These are phyloP conservation scores for Chaetomium sp. DNA, from an alignment of 2,329 filamentous ascomycete species.

Conservation along the genomic window DNA sequence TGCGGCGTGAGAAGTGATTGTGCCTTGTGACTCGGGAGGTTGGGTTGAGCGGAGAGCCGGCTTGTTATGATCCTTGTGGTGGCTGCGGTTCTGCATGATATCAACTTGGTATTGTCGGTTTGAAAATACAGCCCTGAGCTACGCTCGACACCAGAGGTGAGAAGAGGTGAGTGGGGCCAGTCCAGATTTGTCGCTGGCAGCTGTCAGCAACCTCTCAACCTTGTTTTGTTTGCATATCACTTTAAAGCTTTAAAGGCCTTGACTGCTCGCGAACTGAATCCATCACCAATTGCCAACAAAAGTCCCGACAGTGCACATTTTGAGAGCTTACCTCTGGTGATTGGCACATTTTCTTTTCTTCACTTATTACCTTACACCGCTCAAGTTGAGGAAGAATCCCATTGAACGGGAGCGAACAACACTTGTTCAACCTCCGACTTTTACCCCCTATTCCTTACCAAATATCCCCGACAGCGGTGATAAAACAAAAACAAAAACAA, in stretches of 20 bases:
- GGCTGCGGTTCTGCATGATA: too few species aligned
- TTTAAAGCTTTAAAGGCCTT: too few species aligned
- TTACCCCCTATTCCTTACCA: not conserved
- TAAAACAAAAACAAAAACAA: not conserved
- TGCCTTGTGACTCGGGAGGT: not conserved
- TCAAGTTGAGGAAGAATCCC: too few species aligned
- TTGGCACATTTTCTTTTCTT: not conserved
- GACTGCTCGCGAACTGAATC: not conserved
- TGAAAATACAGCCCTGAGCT: not conserved
- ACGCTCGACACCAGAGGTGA: not conserved
- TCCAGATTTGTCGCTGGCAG: not conserved
- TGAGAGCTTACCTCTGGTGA: not conserved
- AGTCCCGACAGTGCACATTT: not conserved
- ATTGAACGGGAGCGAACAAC: too few species aligned
- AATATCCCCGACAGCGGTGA: not conserved
- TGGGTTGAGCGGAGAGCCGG: not conserved
- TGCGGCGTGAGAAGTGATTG: not conserved
- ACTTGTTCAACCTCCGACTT: not conserved
- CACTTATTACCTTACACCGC: not conserved
- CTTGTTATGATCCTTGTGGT: not conserved
- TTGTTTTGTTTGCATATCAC: not conserved
- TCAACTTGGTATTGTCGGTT: too few species aligned
- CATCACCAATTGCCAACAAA: not conserved
- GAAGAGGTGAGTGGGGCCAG: not conserved
- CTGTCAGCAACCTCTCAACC: not conserved